Base-by-base conservation (phyloP, 2,329 filamentous ascomycete genomes). In the Pseudocercospora crystallina region DNA sequence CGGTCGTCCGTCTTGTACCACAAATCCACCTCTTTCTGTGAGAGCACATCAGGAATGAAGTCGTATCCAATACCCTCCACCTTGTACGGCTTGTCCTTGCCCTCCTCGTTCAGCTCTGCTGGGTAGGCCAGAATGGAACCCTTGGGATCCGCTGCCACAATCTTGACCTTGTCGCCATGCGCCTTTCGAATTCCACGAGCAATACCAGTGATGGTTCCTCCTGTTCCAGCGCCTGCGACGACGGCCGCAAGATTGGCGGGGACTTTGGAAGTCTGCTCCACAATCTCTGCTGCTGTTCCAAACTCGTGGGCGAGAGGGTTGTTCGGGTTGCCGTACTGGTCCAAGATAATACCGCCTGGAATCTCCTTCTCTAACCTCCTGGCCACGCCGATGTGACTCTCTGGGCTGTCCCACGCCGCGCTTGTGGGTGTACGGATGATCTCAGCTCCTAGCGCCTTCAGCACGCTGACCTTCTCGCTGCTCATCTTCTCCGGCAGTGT, bases 401-500 rank as follows among this genome's bases (percentile, higher is more conserved):
- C 94, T 48, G 94, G 94, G 34, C 84, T 86, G 72, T 99, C 94
- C 78, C 84, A 97, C 36, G 94, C 92, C 33, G 94, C 94, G 72
- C 95, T 90, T 31, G 91, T 99, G 17, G 94, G 94, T 3, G 94
- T 99, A 47, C 94, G 86, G 70, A 99, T 96, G 73, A 99, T 97
- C 67, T 95, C 96, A 36, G 94, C 94, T 58, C 92, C 92, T 45
- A 99, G 81, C 29, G 94, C 92, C 63, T 90, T 88, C 56, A 99
- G 80, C 26, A 99, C 94, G 2, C 92, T 87, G 34, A 99, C 94
- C 74, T 99, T 99, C 74, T 99, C 94, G 41, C 90, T 88, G 1
- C 90, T 96, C 94, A 99, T 99, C 80, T 99, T 99, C 76, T 99
- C 94, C 44, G 94, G 94, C 39, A 99, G 83, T 9, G 94, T 99